Evolutionary conservation across 805 yeast species (phyloP).

Genomic region (Grigorovia yakushimaensis): DNA sequence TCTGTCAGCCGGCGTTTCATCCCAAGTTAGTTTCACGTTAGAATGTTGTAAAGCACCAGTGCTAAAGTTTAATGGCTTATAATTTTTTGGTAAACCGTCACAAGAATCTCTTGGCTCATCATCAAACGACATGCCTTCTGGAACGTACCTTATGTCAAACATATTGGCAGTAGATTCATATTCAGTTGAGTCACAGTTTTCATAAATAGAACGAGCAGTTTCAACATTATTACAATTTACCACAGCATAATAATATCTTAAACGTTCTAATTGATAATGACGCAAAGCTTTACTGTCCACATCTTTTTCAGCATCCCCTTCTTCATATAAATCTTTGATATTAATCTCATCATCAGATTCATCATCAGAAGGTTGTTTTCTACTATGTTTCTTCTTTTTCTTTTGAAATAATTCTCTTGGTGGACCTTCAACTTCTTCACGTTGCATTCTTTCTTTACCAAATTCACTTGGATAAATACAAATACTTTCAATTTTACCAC

Average conservation of each 20-base stretch:
- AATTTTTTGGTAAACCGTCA: slow-evolving; percentile 58
- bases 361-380: slow-evolving; percentile 28
- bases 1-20: slow-evolving; percentile 92
- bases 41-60: slow-evolving; percentile 96
- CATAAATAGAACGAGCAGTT: slow-evolving; percentile 69
- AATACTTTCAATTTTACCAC: slow-evolving; percentile 60
- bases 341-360: slow-evolving; percentile 48
- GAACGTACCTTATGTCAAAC: slow-evolving; percentile 85
- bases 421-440: slow-evolving; percentile 88
- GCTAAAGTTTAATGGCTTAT: slow-evolving; percentile 70
- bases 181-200: slow-evolving; percentile 89
- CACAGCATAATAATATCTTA: slow-evolving; percentile 88
- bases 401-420: slow-evolving; percentile 68
- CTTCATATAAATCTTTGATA: slow-evolving; percentile 64
- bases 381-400: slow-evolving; percentile 29
- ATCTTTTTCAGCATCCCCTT: slow-evolving; percentile 73
- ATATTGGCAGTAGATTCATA: slow-evolving; percentile 91
- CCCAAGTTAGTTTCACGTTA: slow-evolving; percentile 95
- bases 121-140: slow-evolving; percentile 85
- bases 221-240: slow-evolving; percentile 66
- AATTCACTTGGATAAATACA: slow-evolving; percentile 79
- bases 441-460: slow-evolving; percentile 85
- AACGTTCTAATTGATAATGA: slow-evolving; percentile 83
- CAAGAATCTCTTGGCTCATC: slow-evolving; percentile 70
- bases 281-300: slow-evolving; percentile 78